Evolutionary conservation across 2,329 filamentous ascomycete genomes (phyloP).

Genomic region (Aspergillus latus): DNA sequence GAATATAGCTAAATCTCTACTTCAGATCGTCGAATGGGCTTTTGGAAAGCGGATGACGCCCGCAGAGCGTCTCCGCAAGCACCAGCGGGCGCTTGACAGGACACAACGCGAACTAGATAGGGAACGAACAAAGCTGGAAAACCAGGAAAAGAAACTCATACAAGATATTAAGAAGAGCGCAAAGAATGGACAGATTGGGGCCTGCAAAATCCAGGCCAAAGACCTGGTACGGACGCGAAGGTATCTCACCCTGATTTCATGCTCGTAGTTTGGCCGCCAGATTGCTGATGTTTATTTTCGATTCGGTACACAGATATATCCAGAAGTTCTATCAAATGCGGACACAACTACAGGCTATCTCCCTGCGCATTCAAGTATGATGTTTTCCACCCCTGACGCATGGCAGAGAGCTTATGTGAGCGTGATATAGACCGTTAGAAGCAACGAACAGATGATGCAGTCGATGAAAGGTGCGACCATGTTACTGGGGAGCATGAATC

Average conservation of each 20-base stretch:
- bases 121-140: constrained; percentile 92
- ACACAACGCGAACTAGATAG: constrained; percentile 95
- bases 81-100: constrained; percentile 95
- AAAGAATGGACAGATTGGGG: constrained; percentile 97
- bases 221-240: constrained; percentile 88
- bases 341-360: constrained; percentile 94
- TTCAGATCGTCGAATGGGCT: constrained; percentile 95
- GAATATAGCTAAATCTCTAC: constrained; percentile 18
- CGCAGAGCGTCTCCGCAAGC: constrained; percentile 63
- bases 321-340: constrained; percentile 99
- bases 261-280: background rate
- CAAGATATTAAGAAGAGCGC: constrained; percentile 97
- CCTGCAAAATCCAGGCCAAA: constrained; percentile 97
- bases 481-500: constrained; percentile 94
- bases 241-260: constrained; percentile 42
- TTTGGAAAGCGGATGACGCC: constrained; percentile 99
- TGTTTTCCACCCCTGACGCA: background rate
- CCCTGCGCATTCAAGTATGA: constrained; percentile 82
- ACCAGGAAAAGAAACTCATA: constrained; percentile 96
- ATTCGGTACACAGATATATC: constrained; percentile 64
- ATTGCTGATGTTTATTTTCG: constrained; percentile 3
- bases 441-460: constrained; percentile 99
- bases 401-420: constrained; percentile 12
- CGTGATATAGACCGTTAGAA: constrained; percentile 75
- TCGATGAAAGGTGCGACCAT: constrained; percentile 97